These are phyloP conservation scores for Cyberlindnera nakhonratchasimensis DNA, from an alignment of 805 yeast genomes.

Conservation along the genomic window DNA sequence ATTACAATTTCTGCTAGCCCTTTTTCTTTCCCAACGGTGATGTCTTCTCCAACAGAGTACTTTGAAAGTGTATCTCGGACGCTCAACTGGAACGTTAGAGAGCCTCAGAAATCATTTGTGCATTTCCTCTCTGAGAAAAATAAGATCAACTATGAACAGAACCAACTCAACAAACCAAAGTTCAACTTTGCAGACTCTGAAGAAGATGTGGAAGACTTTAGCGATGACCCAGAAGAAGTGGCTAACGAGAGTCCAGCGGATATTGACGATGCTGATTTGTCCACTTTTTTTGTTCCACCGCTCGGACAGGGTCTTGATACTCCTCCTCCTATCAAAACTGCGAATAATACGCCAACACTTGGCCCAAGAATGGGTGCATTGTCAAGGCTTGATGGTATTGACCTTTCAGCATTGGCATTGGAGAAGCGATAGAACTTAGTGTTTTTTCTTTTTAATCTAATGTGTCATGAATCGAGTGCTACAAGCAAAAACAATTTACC, in stretches of 20 bases:
- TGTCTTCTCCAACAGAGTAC: slow-evolving; percentile 68
- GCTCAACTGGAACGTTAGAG: slow-evolving; percentile 90
- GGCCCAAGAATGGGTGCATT: slow-evolving; percentile 13
- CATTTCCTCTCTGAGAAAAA: slow-evolving; percentile 58
- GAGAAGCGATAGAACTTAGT: not conserved
- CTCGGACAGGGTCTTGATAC: slow-evolving; percentile 29
- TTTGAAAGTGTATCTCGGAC: slow-evolving; percentile 83
- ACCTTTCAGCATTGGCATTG: slow-evolving; percentile 4
- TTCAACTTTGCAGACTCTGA: slow-evolving; percentile 26
- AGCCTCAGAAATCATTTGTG: slow-evolving; percentile 78
- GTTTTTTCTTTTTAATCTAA: not conserved
- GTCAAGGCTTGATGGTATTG: slow-evolving; percentile 10
- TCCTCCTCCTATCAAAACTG: slow-evolving; percentile 19
- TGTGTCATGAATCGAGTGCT: not conserved
- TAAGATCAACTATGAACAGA: slow-evolving; percentile 40
- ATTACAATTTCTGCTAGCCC: slow-evolving; percentile 82
- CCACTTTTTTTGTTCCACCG: slow-evolving; percentile 26
- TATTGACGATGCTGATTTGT: slow-evolving; percentile 27
- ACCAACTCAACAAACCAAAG: slow-evolving; percentile 24
- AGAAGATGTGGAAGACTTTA: slow-evolving; percentile 21
- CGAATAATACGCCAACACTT: slow-evolving; percentile 18
- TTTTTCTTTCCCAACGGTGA: slow-evolving; percentile 91
- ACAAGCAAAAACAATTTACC: not conserved
- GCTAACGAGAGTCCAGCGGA: slow-evolving; percentile 28
- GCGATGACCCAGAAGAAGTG: slow-evolving; percentile 19